These are phyloP conservation scores for Selenicereus undatus DNA, from an alignment of 148 eudicot species.

Conservation along the genomic window DNA sequence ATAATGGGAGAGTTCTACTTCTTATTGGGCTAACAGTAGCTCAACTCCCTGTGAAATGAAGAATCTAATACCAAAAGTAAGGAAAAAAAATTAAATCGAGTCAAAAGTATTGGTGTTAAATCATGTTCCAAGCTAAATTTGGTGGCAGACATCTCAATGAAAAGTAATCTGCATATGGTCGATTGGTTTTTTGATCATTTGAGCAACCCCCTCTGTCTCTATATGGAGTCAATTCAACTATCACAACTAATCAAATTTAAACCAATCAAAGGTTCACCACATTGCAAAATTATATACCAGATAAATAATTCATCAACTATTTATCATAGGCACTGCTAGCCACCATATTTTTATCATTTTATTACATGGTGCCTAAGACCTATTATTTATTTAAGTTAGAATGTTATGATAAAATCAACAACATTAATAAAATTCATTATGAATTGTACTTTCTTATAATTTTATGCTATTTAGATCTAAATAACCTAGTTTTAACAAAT, in stretches of 20 bases:
- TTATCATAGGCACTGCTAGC: neutral
- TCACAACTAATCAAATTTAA: neutral
- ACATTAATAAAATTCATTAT: too few species aligned
- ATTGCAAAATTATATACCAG: neutral
- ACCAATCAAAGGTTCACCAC: neutral
- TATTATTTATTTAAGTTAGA: too few species aligned
- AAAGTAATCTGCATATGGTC: slow-evolving; percentile 9
- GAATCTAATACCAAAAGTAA: too few species aligned
- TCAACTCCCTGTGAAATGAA: too few species aligned
- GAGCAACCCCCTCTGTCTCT: neutral
- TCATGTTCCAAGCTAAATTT: slow-evolving; percentile 6
- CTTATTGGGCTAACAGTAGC: too few species aligned
- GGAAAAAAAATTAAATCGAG: slow-evolving; percentile 11
- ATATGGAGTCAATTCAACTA: neutral
- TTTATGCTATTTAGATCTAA: too few species aligned
- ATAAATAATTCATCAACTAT: neutral
- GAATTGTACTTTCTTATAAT: too few species aligned
- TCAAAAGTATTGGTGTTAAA: slow-evolving; percentile 17
- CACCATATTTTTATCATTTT: too few species aligned
- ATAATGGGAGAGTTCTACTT: too few species aligned
- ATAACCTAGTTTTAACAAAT: too few species aligned
- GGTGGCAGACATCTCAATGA: slow-evolving; percentile 30
- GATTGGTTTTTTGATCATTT: neutral
- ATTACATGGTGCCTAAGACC: neutral
- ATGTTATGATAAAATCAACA: too few species aligned